Conservation (phyloP, 148 eudicot species). For the Silene uniflora region DNA sequence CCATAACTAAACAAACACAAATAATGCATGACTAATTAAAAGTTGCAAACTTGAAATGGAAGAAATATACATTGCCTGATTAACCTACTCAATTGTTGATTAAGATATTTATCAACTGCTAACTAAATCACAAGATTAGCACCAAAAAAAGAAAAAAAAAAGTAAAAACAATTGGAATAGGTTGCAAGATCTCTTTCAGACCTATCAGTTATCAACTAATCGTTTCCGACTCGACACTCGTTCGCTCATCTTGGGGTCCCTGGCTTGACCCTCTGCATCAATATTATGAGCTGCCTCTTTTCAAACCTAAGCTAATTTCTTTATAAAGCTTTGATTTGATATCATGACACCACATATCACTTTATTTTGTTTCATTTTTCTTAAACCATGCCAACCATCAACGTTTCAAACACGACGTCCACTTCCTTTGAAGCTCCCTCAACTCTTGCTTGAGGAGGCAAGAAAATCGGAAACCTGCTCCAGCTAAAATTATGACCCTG, state of each 20-base stretch:
- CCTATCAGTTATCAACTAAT: not conserved
- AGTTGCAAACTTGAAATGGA: constrained; percentile 25
- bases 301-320: constrained; percentile 23
- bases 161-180: constrained; percentile 3
- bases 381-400: constrained; percentile 21
- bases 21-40: constrained; percentile 10
- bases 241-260: constrained; percentile 18
- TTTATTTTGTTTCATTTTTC: constrained; percentile 10
- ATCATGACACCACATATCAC: constrained; percentile 15
- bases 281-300: constrained; percentile 20
- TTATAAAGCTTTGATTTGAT: constrained; percentile 26
- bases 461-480: constrained; percentile 19
- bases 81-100: constrained; percentile 26
- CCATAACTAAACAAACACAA: constrained; percentile 15
- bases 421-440: constrained; percentile 26
- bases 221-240: not conserved
- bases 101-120: constrained; percentile 16
- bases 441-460: constrained; percentile 10
- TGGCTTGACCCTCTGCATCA: constrained; percentile 6
- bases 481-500: constrained; percentile 25
- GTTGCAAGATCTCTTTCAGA: constrained; percentile 27
- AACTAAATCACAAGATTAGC: constrained; percentile 6
- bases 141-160: constrained; percentile 3
- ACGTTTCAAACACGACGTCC: constrained; percentile 27
- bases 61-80: constrained; percentile 28